These are phyloP conservation scores for Priceomyces carsonii DNA, from an alignment of 805 yeast genomes.

Conservation along the genomic window DNA sequence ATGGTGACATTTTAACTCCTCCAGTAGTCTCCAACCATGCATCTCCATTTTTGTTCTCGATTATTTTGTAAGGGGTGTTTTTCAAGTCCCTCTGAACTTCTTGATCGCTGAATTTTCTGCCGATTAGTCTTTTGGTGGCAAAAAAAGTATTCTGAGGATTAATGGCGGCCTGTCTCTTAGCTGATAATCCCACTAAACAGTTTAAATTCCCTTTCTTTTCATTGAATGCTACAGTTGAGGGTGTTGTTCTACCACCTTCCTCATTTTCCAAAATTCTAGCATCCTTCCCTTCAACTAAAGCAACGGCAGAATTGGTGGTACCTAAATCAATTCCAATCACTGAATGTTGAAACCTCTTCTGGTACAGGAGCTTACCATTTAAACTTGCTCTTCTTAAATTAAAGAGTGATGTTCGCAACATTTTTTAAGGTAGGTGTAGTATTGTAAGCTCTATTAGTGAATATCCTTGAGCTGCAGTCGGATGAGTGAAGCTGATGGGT, in stretches of 20 bases:
- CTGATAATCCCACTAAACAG: slow-evolving; percentile 64
- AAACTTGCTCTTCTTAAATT: slow-evolving; percentile 1
- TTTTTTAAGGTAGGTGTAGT: no score
- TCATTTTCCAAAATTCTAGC: slow-evolving; percentile 73
- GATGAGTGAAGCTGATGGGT: no score
- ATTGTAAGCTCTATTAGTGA: no score
- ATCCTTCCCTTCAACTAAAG: slow-evolving; percentile 63
- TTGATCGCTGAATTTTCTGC: slow-evolving; percentile 64
- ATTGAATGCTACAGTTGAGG: slow-evolving; percentile 69
- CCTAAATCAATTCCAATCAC: slow-evolving; percentile 85
- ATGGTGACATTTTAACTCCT: slow-evolving; percentile 56
- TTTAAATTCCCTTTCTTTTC: slow-evolving; percentile 33
- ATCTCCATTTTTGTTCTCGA: slow-evolving; percentile 61
- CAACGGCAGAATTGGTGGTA: slow-evolving; percentile 86
- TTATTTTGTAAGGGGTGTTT: slow-evolving; percentile 63
- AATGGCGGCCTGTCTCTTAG: slow-evolving; percentile 74
- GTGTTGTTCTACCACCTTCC: slow-evolving; percentile 79
- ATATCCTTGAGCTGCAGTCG: no score
- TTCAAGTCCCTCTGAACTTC: slow-evolving; percentile 70
- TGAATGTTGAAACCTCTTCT: slow-evolving; percentile 20
- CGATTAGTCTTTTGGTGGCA: slow-evolving; percentile 81
- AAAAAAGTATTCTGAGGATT: slow-evolving; percentile 78
- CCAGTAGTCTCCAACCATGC: slow-evolving; percentile 62
- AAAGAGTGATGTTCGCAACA: slow-evolving; percentile 2
- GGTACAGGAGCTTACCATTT: no score